Conservation (phyloP, 371 early-diverging fungal genomes). For the Mycotypha africana region DNA sequence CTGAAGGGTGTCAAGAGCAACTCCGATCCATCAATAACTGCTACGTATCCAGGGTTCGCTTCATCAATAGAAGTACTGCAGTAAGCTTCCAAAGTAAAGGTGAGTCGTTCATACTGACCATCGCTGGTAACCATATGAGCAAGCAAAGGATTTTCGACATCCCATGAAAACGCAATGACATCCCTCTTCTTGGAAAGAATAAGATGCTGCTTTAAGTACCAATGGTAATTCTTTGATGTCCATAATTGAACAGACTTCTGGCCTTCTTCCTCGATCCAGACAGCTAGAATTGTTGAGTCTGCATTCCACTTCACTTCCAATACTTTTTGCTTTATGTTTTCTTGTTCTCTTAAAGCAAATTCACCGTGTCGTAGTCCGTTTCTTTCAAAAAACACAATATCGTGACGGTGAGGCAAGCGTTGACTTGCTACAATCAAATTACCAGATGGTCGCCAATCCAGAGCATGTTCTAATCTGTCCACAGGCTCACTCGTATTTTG, state of each 20-base stretch:
- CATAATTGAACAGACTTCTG: constrained; percentile 78
- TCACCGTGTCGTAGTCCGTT: constrained; percentile 95
- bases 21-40: constrained; percentile 73
- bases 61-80: constrained; percentile 47
- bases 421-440: constrained; percentile 85
- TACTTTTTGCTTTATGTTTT: constrained; percentile 28
- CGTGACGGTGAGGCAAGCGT: constrained; percentile 74
- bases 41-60: constrained; percentile 60
- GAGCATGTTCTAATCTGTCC: constrained; percentile 72
- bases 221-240: constrained; percentile 91
- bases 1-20: constrained; percentile 83
- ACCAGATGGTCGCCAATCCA: constrained; percentile 89
- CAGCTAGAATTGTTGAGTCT: constrained; percentile 83
- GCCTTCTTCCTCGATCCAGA: constrained; percentile 48
- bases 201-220: constrained; percentile 89
- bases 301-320: constrained; percentile 79
- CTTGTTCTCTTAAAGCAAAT: constrained; percentile 67
- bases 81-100: constrained; percentile 55
- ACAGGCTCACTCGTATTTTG: constrained; percentile 81
- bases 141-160: constrained; percentile 59
- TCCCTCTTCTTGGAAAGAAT: constrained; percentile 26
- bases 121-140: constrained; percentile 52
- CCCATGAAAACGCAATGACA: constrained; percentile 61
- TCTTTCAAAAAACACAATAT: constrained; percentile 89
- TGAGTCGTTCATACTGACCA: constrained; percentile 51